Base-by-base conservation (phyloP, 2,329 filamentous ascomycete species). In the Cephalotrichum gorgonifer region DNA sequence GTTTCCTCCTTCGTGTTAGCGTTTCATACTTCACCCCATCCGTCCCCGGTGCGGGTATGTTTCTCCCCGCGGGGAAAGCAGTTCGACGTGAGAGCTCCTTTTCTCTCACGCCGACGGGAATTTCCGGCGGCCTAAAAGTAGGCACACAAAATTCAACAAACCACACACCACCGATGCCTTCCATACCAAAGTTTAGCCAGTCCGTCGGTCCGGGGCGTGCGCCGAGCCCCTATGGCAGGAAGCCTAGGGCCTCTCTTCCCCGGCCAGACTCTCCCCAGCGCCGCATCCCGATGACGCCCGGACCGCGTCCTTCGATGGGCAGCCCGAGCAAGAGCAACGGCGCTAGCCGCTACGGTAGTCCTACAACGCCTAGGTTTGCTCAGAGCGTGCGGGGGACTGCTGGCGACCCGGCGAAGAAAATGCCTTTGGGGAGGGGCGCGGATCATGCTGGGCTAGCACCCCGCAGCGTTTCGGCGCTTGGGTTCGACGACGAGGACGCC, bases 251-350 rank as follows among this genome's bases (percentile, higher is more conserved):
- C 8, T 95, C 90, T 2, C 72, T 95, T n/a, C 80, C 86, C 47
- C 85, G 90, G 27, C 86, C 93, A 5, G 90, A 95, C 54, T 96
- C 91, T 2, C 93, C 91, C 3, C 73, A 86, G 31, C 81, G 86
- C 55, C 84, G 79, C 57, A 67, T 80, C 43, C 81, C 82, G 50
- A 77, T 81, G 63, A 83, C 74, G 9, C 80, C 77, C 25, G 79
- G 63, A 42, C 71, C 74, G 7, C 72, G 79, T 33, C 75, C 79
- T 2, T 77, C 79, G 6, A 69, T 83, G 41, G 63, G 77, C 46
- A 85, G 73, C 65, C 85, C 75, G 7, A 78, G 73, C 49, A 56
- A 53, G 30, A 58, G 48, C 48, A 64, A 57, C 47, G 63, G 56
- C 52, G 57, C 57, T 4, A 57, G 63, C 2, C 57, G 65, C 38